Evolutionary conservation across 805 yeast species (phyloP), one percentile per base, ranked within the genome.

Genomic region (Lipomyces spencermartinsiae): DNA sequence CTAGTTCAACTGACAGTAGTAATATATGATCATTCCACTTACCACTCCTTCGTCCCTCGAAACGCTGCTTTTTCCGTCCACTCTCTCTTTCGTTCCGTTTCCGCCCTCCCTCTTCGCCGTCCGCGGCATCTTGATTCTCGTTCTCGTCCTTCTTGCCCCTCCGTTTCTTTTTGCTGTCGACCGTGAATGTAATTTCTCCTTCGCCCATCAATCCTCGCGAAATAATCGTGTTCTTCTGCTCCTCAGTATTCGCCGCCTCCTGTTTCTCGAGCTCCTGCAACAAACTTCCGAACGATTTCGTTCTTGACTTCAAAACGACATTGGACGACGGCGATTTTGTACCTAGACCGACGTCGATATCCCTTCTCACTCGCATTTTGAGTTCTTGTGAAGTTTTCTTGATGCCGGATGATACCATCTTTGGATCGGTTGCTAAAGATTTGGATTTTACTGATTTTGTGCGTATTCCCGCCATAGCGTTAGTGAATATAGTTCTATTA

Each of bases 21-120:
- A n/a, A 51, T 25, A 37, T 19, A 58, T 4, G n/a, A 8, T 16
- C 10, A 8, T 9, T 43, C 49, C 22, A 43, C 71, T 61, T 63
- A 69, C 71, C 72, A 57, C 72, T 69, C 35, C 72, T 59, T 16
- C 72, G 64, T 6, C 72, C 72, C 3, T 56, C 68, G 43, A 54
- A 69, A 4, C 72, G 54, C 55, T 69, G 72, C 19, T 58, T 55
- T 33, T 56, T 68, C 19, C 72, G 58, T 4, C 72, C 72, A 51
- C 57, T 61, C n/a, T 64, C 66, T 25, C 72, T 55, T 37, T 65
- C 72, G 19, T 58, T 61, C n/a, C 58, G n/a, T n/a, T 14, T 49
- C 16, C 39, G 61, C 22, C 64, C 69, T 4, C 6, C 57, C 12
- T 65, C 64, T 39, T 68, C 66, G 9, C 25, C 66, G 12, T 49